Conservation (phyloP, 2,329 filamentous ascomycete genomes). For the Paraphaeosphaeria minitans region DNA sequence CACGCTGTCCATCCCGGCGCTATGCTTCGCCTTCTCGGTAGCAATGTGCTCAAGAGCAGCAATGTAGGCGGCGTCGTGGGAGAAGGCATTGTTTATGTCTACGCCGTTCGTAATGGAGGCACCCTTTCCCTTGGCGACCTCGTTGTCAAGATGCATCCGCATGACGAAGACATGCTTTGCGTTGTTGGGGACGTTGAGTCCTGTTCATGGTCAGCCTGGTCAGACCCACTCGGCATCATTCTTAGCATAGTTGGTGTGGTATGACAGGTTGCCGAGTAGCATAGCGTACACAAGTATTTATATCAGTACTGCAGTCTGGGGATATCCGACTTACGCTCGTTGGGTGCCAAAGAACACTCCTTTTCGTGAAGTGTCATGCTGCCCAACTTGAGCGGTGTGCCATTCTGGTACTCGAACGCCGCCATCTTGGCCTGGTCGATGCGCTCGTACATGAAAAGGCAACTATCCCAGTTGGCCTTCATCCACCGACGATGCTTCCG, state of each 20-base stretch:
- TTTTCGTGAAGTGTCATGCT: conserved; percentile 3
- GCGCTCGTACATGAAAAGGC: conserved; percentile 6
- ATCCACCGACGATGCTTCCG: conserved; percentile 7
- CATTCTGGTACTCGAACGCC: conserved; percentile 3
- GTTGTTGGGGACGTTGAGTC: neutral
- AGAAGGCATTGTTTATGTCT: conserved; percentile 3
- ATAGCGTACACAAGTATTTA: neutral
- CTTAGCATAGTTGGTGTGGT: too few relatives aligned
- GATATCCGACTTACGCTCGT: neutral
- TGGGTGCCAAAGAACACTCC: neutral
- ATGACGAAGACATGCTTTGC: neutral
- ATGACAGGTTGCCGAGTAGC: too few relatives aligned
- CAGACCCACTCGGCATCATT: neutral
- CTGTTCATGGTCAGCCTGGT: neutral
- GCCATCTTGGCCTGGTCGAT: conserved; percentile 10
- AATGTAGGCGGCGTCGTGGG: neutral
- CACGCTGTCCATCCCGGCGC: neutral
- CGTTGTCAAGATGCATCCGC: conserved; percentile 8
- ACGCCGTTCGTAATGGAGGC: neutral
- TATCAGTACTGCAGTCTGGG: neutral
- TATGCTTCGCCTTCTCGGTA: neutral
- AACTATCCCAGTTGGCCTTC: conserved; percentile 7
- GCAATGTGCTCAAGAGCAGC: neutral
- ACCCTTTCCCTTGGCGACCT: conserved; percentile 3
- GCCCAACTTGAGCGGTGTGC: neutral